Evolutionary conservation across 2,329 filamentous ascomycete species (phyloP), one percentile per base, ranked within the genome.

Genomic region (Aspergillus oerlinghausenensis): DNA sequence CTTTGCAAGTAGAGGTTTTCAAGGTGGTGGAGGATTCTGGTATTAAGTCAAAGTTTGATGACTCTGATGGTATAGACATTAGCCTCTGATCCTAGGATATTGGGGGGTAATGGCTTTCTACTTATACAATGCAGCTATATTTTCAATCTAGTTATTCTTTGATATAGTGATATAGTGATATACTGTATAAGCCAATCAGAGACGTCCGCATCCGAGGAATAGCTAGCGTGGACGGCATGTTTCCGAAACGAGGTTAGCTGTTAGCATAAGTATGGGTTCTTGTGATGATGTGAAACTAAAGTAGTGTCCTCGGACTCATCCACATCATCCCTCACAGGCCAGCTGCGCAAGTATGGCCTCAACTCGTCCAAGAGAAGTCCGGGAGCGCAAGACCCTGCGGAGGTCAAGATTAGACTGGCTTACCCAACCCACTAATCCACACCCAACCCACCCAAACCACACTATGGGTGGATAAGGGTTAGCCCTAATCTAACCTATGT

Each of bases 101-200:
- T 19, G 49, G 53, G 32, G n/a, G n/a, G n/a, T n/a, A 8, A 54
- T n/a, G 14, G 1, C 25, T n/a, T 21, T 50, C 32, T 49, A 55
- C 28, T 62, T 60, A 60, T 60, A 56, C 17, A 4, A 9, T n/a
- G n/a, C n/a, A n/a, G n/a, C n/a, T n/a, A n/a, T n/a, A n/a, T 3
- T 23, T 23, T 23, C 21, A 2, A 23, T 23, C 21, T 23, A 23
- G 21, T n/a, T n/a, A n/a, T 23, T 21, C 32, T 43, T 14, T 52
- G 10, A 11, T 53, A 19, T 32, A 48, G 50, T 17, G 29, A 29
- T 14, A 48, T 43, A 21, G 47, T 23, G 21, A 23, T 23, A 23
- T 23, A n/a, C n/a, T 23, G 21, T 3, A 23, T 2, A 3, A 23
- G 21, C 21, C 66, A 69, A 69, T 66, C 60, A 67, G 56, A 59